A percentile compares a stretch with the other conserved stretches of the same genome.
These are phyloP conservation scores for Nicotiana noctiflora DNA, from an alignment of 257 asterid genomes.

Conservation along the genomic window DNA sequence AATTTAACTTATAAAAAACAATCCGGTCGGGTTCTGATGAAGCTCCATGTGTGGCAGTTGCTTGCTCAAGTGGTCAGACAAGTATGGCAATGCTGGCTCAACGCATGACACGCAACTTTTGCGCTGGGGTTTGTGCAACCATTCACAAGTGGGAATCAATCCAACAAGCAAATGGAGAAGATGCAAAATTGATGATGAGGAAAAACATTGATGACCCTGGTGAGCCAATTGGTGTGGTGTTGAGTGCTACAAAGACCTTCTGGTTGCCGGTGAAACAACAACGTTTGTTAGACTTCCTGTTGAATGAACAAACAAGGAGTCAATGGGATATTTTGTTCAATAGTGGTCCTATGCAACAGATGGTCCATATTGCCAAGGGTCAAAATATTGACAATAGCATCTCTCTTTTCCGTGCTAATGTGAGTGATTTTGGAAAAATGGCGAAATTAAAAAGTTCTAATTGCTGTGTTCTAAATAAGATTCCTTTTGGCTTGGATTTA, in stretches of 20 bases:
- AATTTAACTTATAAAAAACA: neutral
- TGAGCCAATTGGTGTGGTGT: constrained; percentile 61
- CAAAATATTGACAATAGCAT: constrained; percentile 45
- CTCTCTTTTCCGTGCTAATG: constrained; percentile 33
- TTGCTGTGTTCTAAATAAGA: constrained; percentile 27
- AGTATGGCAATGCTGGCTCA: constrained; percentile 59
- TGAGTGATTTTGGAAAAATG: neutral
- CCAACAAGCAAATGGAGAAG: constrained; percentile 32
- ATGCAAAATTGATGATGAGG: constrained; percentile 49
- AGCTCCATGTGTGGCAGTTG: constrained; percentile 24
- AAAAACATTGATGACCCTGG: constrained; percentile 46
- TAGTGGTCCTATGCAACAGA: constrained; percentile 45
- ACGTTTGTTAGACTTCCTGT: constrained; percentile 48
- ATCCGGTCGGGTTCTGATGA: neutral
- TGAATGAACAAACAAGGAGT: constrained; percentile 40
- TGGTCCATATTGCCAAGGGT: constrained; percentile 47
- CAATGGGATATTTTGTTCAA: constrained; percentile 68
- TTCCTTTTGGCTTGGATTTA: neutral
- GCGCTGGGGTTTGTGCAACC: constrained; percentile 56
- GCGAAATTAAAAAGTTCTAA: neutral
- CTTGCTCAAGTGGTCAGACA: constrained; percentile 38
- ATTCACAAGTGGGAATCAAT: constrained; percentile 60
- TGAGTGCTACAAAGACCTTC: constrained; percentile 60
- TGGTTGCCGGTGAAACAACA: constrained; percentile 53
- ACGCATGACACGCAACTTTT: constrained; percentile 66